Conservation (phyloP, 495 filamentous ascomycete genomes). For the Aspergillus carlsbadensis region DNA sequence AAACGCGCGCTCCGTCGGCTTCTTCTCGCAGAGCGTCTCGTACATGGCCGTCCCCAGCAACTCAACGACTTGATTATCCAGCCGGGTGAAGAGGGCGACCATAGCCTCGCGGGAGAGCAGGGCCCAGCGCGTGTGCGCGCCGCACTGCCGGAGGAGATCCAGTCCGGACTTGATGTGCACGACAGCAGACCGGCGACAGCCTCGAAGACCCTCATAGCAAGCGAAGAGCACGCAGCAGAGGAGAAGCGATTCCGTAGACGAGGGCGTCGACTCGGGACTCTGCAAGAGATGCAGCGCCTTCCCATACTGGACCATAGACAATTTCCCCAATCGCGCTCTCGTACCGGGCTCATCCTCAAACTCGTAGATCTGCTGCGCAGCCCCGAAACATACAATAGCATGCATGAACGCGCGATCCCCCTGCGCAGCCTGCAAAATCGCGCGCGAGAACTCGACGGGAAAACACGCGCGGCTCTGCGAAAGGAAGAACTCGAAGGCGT, state of each 20-base stretch:
- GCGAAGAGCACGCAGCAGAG: constrained; percentile 6
- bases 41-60: neutral
- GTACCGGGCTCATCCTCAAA: neutral
- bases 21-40: neutral
- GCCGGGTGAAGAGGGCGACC: neutral
- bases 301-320: constrained; percentile 1
- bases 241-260: neutral
- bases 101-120: neutral
- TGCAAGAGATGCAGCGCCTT: neutral
- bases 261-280: too few species aligned
- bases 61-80: constrained; percentile 9
- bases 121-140: neutral
- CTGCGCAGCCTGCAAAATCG: neutral
- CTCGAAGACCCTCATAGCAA: constrained; percentile 5
- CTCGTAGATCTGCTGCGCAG: constrained; percentile 2
- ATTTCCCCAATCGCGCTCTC: neutral
- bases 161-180: constrained; percentile 6
- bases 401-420: neutral
- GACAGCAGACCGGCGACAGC: constrained; percentile 2
- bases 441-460: neutral
- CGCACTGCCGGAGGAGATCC: neutral
- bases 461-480: neutral
- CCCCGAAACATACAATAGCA: neutral
- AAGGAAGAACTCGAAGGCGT: constrained; percentile 1
- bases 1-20: neutral